Evolutionary conservation across 805 yeast genomes (phyloP).

Genomic region (Candida sonorensis): DNA sequence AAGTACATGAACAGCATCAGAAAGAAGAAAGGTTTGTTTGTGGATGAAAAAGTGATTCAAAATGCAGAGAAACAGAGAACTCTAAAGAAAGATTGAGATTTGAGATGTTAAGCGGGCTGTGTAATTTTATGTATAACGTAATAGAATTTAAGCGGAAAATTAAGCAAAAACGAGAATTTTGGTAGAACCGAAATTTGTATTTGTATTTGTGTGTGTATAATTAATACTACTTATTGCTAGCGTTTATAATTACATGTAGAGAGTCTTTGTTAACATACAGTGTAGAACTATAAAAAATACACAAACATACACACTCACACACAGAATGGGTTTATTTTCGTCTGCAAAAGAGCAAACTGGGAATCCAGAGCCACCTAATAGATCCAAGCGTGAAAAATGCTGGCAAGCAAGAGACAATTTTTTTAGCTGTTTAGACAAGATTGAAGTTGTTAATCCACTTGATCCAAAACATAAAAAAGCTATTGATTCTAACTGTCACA

Average conservation of each 20-base stretch:
- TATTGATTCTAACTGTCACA: slow-evolving; percentile 52
- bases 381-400: slow-evolving; percentile 67
- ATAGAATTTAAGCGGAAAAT: no score
- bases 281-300: no score
- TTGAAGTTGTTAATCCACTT: slow-evolving; percentile 63
- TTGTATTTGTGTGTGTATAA: no score
- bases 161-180: no score
- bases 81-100: slow-evolving; percentile 49
- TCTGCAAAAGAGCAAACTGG: slow-evolving; percentile 18
- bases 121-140: not conserved
- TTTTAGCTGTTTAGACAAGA: slow-evolving; percentile 66
- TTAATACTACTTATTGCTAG: no score
- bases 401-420: slow-evolving; percentile 86
- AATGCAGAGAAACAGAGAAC: slow-evolving; percentile 95
- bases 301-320: no score
- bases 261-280: no score
- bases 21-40: slow-evolving; percentile 79
- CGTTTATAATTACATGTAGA: no score
- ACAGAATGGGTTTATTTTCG: slow-evolving; percentile 46
- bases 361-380: slow-evolving; percentile 37
- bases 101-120: not conserved
- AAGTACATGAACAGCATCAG: slow-evolving; percentile 78
- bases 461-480: slow-evolving; percentile 41
- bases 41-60: slow-evolving; percentile 83
- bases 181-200: no score